Conservation (phyloP, 2,329 filamentous ascomycete genomes). For the Dactylellina cionopaga region DNA sequence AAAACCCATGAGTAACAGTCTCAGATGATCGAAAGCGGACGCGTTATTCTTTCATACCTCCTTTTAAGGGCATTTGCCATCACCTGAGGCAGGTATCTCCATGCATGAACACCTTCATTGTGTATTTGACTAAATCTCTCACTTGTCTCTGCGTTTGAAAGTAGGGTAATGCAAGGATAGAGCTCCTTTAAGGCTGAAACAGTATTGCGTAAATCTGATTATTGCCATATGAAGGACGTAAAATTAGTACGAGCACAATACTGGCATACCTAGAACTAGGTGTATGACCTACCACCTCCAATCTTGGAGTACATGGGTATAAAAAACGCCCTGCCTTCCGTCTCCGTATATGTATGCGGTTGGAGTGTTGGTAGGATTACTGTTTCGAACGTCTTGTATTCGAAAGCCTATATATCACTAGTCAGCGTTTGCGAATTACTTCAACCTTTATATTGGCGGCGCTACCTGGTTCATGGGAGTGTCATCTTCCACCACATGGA, state of each 20-base stretch:
- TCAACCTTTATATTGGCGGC: not conserved
- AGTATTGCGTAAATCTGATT: slow-evolving; percentile 30
- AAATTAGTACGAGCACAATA: no score
- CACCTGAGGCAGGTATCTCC: slow-evolving; percentile 39
- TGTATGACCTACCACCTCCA: slow-evolving; percentile 17
- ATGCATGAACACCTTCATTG: slow-evolving; percentile 44
- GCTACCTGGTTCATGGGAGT: slow-evolving; percentile 26
- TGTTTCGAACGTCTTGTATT: slow-evolving; percentile 34
- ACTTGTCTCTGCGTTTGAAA: slow-evolving; percentile 24
- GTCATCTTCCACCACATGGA: slow-evolving; percentile 39
- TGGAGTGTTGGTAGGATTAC: slow-evolving; percentile 35
- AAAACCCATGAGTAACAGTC: not conserved
- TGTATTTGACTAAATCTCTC: slow-evolving; percentile 26
- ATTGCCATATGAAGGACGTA: not conserved
- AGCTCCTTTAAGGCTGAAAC: slow-evolving; percentile 27
- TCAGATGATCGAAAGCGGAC: not conserved
- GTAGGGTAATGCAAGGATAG: slow-evolving; percentile 27
- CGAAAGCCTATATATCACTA: not conserved
- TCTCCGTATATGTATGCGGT: slow-evolving; percentile 30
- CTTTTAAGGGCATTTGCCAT: slow-evolving; percentile 27
- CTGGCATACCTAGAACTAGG: not conserved
- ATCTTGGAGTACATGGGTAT: slow-evolving; percentile 46
- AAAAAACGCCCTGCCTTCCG: slow-evolving; percentile 36
- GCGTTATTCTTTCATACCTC: slow-evolving; percentile 10
- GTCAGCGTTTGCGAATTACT: not conserved